Evolutionary conservation across 176 grass and related monocot genomes (phyloP), one percentile per base, ranked within the genome.

Genomic region (Guadua angustifolia): DNA sequence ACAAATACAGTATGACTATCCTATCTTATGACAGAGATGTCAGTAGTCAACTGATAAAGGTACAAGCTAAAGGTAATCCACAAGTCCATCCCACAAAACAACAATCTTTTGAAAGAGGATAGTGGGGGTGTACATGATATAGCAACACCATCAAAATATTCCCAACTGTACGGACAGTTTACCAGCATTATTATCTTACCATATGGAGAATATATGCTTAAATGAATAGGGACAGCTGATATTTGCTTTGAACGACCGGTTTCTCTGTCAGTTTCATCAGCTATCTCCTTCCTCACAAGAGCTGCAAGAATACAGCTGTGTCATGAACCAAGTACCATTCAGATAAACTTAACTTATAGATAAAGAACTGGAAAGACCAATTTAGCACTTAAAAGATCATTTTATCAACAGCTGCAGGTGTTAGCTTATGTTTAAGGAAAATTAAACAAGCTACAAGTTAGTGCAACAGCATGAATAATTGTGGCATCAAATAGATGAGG

Each of bases 241-340:
- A 97, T 97, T 92, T 70, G 84, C 91, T 94, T 97, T 65, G 87
- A 73, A 74, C 91, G 94, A 69, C 94, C 94, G 6, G 94, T 97
- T 87, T 94, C 91, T 86, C 94, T 89, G 81, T 97, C 94, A 86
- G 94, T 97, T 78, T 97, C 94, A 71, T 97, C 94, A 90, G 92
- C 89, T 60, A 97, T 97, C 88, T 97, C 94, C 82, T 97, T 88
- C 81, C 94, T 97, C 82, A 97, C 94, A 84, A 84, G 82, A 40
- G 89, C 94, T 97, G 86, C 74, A 90, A 87, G 9, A 35, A 65
- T 75, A 75, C 4, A 75, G 62, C 21, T 47, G 10, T 69, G 6
- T 85, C 18, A 83, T 87, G 9, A 38, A 76, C 25, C n/a, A 16
- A 46, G 71, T 62, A 67, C 9, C 47, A 73, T 68, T 22, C 0